These are phyloP conservation scores for Heimioporus sp. DNA, from an alignment of 768 basidiomycete genomes.

Conservation along the genomic window DNA sequence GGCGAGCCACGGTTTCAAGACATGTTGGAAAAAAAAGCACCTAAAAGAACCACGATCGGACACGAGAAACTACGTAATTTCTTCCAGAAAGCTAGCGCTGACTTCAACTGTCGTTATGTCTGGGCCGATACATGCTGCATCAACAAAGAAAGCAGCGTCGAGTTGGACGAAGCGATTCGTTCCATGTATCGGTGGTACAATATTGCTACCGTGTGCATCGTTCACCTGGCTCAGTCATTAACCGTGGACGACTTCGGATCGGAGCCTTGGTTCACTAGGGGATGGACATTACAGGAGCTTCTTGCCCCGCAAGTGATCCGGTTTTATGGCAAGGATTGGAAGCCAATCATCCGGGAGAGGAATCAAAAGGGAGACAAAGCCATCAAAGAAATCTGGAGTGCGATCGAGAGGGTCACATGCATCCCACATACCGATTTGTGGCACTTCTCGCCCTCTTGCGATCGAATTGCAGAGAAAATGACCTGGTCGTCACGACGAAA, in stretches of 20 bases:
- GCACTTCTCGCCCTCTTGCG: constrained; percentile 9
- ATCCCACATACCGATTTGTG: constrained; percentile 12
- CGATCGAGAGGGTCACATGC: constrained; percentile 9
- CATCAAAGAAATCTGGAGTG: constrained; percentile 5
- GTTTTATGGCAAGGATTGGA: constrained; percentile 21
- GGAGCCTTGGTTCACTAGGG: constrained; percentile 23
- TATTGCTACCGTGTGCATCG: constrained; percentile 21
- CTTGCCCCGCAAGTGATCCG: constrained; percentile 12
- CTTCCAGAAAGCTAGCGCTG: constrained; percentile 13
- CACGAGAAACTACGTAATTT: constrained; percentile 15
- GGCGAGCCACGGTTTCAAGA: constrained; percentile 16
- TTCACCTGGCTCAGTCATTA: constrained; percentile 15
- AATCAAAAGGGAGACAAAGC: constrained; percentile 9
- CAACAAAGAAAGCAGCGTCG: constrained; percentile 26
- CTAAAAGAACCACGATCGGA: constrained; percentile 7
- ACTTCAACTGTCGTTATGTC: constrained; percentile 16
- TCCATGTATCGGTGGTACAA: constrained; percentile 31
- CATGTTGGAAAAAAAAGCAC: background rate
- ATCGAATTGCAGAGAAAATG: constrained; percentile 18
- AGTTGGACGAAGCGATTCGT: constrained; percentile 29
- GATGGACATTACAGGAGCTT: constrained; percentile 21
- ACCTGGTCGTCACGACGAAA: constrained; percentile 23
- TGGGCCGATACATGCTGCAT: constrained; percentile 28
- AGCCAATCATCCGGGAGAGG: constrained; percentile 7
- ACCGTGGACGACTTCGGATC: constrained; percentile 6